These are phyloP conservation scores for Hysterangium stoloniferum DNA, from an alignment of 768 basidiomycete species.

Conservation along the genomic window DNA sequence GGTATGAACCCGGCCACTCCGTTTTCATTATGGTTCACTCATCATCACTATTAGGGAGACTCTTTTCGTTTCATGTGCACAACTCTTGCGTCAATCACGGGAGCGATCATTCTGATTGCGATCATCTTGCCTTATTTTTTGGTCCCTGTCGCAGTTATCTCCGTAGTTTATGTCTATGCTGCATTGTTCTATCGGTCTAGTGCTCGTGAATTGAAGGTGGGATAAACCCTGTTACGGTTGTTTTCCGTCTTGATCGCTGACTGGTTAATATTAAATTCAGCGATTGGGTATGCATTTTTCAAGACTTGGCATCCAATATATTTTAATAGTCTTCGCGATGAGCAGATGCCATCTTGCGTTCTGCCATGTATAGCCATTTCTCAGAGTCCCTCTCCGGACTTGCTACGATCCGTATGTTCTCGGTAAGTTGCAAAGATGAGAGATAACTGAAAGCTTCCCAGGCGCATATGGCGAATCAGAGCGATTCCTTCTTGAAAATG, in stretches of 20 bases:
- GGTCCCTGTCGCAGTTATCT: constrained; percentile 57
- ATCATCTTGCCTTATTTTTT: constrained; percentile 81
- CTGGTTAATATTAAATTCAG: constrained; percentile 22
- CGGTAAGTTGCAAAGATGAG: background rate
- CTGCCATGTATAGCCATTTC: constrained; percentile 86
- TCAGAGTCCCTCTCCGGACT: constrained; percentile 85
- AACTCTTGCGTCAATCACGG: constrained; percentile 59
- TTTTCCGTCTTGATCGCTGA: background rate
- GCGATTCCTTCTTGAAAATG: constrained; percentile 71
- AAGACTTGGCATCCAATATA: background rate
- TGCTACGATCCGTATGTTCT: constrained; percentile 57
- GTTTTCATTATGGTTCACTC: constrained; percentile 4
- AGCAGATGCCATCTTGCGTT: constrained; percentile 75
- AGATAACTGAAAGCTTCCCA: background rate
- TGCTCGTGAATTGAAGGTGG: constrained; percentile 78
- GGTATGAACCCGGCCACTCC: constrained; percentile 32
- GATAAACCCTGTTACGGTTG: constrained; percentile 10
- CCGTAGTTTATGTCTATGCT: constrained; percentile 55
- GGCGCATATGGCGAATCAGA: constrained; percentile 69
- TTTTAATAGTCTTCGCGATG: background rate
- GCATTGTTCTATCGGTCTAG: constrained; percentile 81
- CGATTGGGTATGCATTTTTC: constrained; percentile 39
- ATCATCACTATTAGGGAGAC: constrained; percentile 31
- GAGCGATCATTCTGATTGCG: constrained; percentile 72
- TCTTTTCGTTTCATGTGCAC: constrained; percentile 63